Evolutionary conservation across 441 rosid species (phyloP), one percentile per base, ranked within the genome.

Genomic region (Adansonia rubrostipa): DNA sequence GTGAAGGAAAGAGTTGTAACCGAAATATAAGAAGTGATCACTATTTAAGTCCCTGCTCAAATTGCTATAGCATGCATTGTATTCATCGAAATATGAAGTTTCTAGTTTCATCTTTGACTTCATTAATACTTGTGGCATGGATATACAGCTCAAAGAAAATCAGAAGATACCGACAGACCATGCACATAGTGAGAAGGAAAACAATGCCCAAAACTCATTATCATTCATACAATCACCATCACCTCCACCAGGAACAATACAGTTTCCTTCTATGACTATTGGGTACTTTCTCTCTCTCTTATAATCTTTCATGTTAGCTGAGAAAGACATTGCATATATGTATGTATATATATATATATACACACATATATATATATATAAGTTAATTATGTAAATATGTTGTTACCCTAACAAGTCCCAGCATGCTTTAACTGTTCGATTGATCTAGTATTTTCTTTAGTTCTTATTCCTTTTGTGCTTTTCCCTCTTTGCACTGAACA

Each of bases 141-240:
- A 48, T 73, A 48, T 73, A 64, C 72, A 88, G 91, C 76, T 88
- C n/a, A 78, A 86, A 75, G 87, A 86, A 75, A 82, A 82, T n/a
- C 84, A 82, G 74, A 81, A 83, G 77, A 54, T 36, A 17, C 4
- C 57, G 76, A 40, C 56, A 42, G 86, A 83, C 42, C 62, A 7
- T 5, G 65, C 62, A 10, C 83, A 80, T 44, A 50, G 54, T 83
- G 82, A 86, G 80, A 83, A 78, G 53, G 85, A 58, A 63, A 80
- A 71, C 80, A 51, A 24, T 4, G 78, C 64, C n/a, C 84, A 61
- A 69, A 78, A 33, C 74, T 54, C 85, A 9, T 60, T 79, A 15
- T 53, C 80, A 50, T 76, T 74, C 71, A 15, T 82, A 53, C 71
- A 76, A 19, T 78, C 68, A 36, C 71, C 76, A 15, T 78, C 68